Percentiles rank a stretch among this genome's conserved stretches.
These are phyloP conservation scores for Populus euphratica DNA, from an alignment of 345 rosid species.

Conservation along the genomic window DNA sequence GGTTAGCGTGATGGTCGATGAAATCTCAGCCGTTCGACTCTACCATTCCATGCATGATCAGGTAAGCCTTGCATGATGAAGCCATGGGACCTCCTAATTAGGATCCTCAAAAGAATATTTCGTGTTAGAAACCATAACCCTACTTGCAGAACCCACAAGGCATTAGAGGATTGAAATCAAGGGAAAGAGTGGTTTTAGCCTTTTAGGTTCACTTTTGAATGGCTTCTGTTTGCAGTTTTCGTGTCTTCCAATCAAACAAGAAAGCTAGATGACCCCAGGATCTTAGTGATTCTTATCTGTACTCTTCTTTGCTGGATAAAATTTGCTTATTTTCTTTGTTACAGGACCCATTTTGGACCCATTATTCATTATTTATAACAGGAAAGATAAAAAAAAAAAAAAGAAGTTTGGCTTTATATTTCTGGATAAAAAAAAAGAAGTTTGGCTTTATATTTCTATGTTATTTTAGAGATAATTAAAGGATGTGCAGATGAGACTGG, in stretches of 20 bases:
- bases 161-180: conserved; percentile 13
- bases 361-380: not conserved
- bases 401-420: conserved; percentile 7
- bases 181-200: not conserved
- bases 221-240: not conserved
- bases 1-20: not conserved
- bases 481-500: not conserved
- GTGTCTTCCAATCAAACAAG: conserved; percentile 15
- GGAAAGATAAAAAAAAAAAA: not conserved
- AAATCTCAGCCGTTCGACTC: not conserved
- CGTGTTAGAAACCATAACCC: not conserved
- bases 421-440: conserved; percentile 9
- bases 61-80: not conserved
- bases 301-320: not conserved
- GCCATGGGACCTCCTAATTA: not conserved
- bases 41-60: not conserved
- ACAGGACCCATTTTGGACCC: not conserved
- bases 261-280: conserved; percentile 15
- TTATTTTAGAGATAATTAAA: not conserved
- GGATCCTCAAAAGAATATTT: conserved; percentile 13
- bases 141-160: not conserved
- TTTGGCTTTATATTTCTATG: not conserved
- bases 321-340: not conserved
- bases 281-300: conserved; percentile 7
- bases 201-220: not conserved